Base-by-base conservation (phyloP, 345 rosid species). In the Sonneratia caseolaris region DNA sequence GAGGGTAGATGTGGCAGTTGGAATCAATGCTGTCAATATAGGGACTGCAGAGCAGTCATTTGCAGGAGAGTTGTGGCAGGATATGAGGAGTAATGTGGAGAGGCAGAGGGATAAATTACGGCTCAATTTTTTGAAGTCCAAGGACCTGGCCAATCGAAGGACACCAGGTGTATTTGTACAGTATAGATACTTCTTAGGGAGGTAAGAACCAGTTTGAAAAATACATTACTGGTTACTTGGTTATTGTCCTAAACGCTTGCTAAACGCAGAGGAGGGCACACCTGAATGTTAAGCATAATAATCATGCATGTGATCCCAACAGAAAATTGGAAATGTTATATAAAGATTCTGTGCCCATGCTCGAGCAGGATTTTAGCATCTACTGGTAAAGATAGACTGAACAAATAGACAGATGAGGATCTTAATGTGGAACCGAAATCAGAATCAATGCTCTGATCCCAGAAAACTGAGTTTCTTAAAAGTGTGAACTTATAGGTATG, bases 31-130 rank as follows among this genome's bases (percentile, higher is more conserved):
- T 69, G 68, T 47, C 18, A 69, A 45, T 21, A 69, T 56, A 66
- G 76, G 48, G 73, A 72, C 37, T 22, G 83, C 70, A 70, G 91
- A 83, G 24, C 85, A 80, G 77, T 84, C 97, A 43, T 92, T 95
- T 83, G 90, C 83, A 1, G 86, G 90, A 77, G 97, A 95, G 79
- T 73, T 95, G 40, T 92, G 93, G 99, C 85, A 86, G 78, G 99
- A 92, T 80, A 82, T 92, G 73, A 90, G 72, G 81, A 81, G 77
- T 70, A 84, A 88, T 64, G 83, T 86, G 53, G 89, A 77, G 82
- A 53, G 85, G 66, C 96, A 83, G 6, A 84, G 82, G 70, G 96
- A 92, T 82, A 86, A 83, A 73, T 83, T 95, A 71, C 82, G 81
- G 1, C 86, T 82, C 65, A 90, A 88, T 82, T 86, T 92, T 51